Evolutionary conservation across 345 rosid genomes (phyloP), one percentile per base, ranked within the genome.

Genomic region (Gynandropsis gynandra): DNA sequence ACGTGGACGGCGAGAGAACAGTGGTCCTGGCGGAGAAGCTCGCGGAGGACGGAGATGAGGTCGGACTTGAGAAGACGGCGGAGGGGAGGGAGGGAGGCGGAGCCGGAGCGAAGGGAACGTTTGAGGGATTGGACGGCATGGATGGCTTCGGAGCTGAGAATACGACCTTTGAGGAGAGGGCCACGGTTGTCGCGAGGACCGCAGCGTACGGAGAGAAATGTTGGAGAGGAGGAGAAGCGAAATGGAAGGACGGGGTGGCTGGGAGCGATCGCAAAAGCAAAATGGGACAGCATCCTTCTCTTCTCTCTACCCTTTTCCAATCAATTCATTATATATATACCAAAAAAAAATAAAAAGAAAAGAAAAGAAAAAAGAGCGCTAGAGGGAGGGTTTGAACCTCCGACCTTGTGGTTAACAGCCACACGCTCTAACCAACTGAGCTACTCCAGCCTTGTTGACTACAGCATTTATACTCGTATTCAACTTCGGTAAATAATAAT

Each of bases 61-160:
- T 79, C 95, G 7, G 78, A 45, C 53, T 81, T 85, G 8, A 89
- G 62, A 44, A 89, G 89, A 66, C 95, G 97, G 29, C 89, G 54
- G 65, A 89, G 89, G 50, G 79, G 65, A 29, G 76, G 82, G 59
- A 67, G 50, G 54, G 43, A 16, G 39, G 51, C 13, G 3, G 79
- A 43, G 40, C 70, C 67, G 8, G 72, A 42, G 20, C 65, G 67
- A 37, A 64, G 50, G 13, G 93, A 80, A 16, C 96, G 84, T 50
- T 84, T 90, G 13, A 82, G 81, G 61, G 87, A 63, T 53, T 90
- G 98, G 54, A 87, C 67, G 66, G 98, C 85, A 17, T 81, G 96
- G 72, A 90, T 90, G 37, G 98, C 95, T 73, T 90, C 96, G 1
- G 70, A 69, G 81, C 95, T 84, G 16, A 90, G 62, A 70, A 74